Conservation (phyloP, 257 asterid species). For the Nemophila menziesii region DNA sequence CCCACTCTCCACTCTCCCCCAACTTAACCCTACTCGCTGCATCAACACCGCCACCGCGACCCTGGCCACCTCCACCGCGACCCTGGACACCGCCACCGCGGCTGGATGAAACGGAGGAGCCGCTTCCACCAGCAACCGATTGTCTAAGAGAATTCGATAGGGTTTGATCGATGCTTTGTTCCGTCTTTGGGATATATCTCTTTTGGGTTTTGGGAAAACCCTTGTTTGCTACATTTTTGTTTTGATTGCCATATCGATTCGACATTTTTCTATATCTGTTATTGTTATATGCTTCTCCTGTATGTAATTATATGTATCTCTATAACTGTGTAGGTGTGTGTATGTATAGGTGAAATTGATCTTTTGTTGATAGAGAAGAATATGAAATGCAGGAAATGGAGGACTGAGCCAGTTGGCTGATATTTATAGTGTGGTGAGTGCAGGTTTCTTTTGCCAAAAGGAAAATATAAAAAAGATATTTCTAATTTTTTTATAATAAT, state of each 20-base stretch:
- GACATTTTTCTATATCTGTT: conserved; percentile 27
- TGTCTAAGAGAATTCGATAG: conserved; percentile 37
- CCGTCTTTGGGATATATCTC: conserved; percentile 41
- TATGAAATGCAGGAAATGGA: too few species aligned
- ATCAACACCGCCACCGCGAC: conserved; percentile 13
- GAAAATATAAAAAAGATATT: neutral
- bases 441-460: neutral
- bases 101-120: neutral
- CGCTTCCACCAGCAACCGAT: conserved; percentile 4
- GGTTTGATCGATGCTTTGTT: conserved; percentile 39
- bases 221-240: conserved; percentile 22
- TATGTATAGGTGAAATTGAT: too few species aligned
- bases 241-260: conserved; percentile 31
- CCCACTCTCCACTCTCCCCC: conserved; percentile 42
- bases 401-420: too few species aligned
- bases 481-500: too few species aligned
- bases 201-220: conserved; percentile 31
- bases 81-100: neutral
- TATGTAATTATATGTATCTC: too few species aligned
- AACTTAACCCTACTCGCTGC: conserved; percentile 30
- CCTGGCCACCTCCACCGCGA: conserved; percentile 9
- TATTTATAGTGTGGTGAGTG: too few species aligned
- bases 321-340: too few species aligned
- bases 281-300: too few species aligned
- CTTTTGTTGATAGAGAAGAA: too few species aligned